Evolutionary conservation across 176 grass and related monocot species (phyloP).

Genomic region (Oryza punctata): DNA sequence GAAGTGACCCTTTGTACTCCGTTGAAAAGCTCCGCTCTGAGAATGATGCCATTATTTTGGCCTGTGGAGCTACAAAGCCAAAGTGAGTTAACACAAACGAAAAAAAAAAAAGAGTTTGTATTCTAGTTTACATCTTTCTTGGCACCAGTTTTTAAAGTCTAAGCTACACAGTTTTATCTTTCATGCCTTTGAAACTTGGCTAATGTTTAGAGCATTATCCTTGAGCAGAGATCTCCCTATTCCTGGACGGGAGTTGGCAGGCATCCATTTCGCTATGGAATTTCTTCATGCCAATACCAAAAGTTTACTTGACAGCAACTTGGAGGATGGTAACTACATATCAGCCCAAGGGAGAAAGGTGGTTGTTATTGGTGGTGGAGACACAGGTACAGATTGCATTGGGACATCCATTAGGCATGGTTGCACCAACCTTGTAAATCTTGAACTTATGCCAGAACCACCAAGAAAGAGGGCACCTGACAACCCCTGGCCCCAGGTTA

Average conservation of each 20-base stretch:
- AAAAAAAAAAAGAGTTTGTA: not conserved
- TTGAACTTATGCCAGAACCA: conserved; percentile 59
- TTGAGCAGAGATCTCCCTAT: conserved; percentile 55
- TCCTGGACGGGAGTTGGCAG: conserved; percentile 58
- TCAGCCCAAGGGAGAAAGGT: conserved; percentile 64
- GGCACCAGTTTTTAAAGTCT: not conserved
- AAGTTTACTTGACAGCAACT: conserved; percentile 61
- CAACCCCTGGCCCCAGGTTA: conserved; percentile 69
- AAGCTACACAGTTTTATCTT: not conserved
- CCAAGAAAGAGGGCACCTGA: conserved; percentile 48
- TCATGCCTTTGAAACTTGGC: not conserved
- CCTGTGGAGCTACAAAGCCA: conserved; percentile 62
- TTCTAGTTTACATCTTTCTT: not conserved
- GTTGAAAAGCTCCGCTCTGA: conserved; percentile 44
- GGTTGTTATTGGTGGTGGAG: conserved; percentile 65
- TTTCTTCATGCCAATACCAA: conserved; percentile 71
- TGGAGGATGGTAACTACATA: conserved; percentile 61
- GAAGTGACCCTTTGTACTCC: conserved; percentile 49
- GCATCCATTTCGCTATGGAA: conserved; percentile 71
- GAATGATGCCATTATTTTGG: conserved; percentile 58
- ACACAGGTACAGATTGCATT: conserved; percentile 73
- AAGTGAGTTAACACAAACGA: conserved; percentile 40
- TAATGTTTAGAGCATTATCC: conserved; percentile 30
- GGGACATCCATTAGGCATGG: conserved; percentile 62
- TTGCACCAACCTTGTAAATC: conserved; percentile 50